Base-by-base conservation (phyloP, 1,139 yeast genomes). In the Petasospora fabianii region DNA sequence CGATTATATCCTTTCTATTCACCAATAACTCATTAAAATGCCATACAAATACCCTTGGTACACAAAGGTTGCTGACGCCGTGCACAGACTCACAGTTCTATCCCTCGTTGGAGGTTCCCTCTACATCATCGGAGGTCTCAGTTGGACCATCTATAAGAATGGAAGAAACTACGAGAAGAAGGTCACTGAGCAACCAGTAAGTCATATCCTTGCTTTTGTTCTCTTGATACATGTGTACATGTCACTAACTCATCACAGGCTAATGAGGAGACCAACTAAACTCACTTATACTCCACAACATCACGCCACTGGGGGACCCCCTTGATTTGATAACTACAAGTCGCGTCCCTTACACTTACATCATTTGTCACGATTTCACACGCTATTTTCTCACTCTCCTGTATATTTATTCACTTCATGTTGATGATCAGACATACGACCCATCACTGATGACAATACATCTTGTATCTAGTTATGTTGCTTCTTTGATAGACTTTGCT, bases 1-100 rank as follows among this genome's bases (percentile, higher is more conserved):
- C n/a, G n/a, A n/a, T n/a, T n/a, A n/a, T n/a, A n/a, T n/a, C n/a
- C n/a, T n/a, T n/a, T n/a, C n/a, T n/a, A n/a, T n/a, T n/a, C 30
- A 19, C 10, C 18, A 24, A 3, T 27, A 6, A 5, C 29, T 30
- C 10, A 7, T 22, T 11, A 33, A 16, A 50, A 71, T 71, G 77
- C 65, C 74, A 31, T 64, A 67, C 39, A 65, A 61, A 56, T 74
- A 74, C 58, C 84, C 87, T 34, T 81, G 87, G 87, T 80, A 80
- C 58, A 76, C 81, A 6, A 77, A 75, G 59, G 79, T 78, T 12
- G 83, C 95, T 13, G 97, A 87, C 62, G 78, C 84, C 36, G 75
- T 79, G 27, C 97, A 87, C 64, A 84, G 96, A 67, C 62, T 84
- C 44, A 78, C 94, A 0, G 95, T 87, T 22, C 65, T 86, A 31